A percentile compares a stretch with the other conserved stretches of the same genome.
phyloP scores from a whole-genome alignment of 139 green algal genomes.

The Chlamydomonas eustigma region DNA sequence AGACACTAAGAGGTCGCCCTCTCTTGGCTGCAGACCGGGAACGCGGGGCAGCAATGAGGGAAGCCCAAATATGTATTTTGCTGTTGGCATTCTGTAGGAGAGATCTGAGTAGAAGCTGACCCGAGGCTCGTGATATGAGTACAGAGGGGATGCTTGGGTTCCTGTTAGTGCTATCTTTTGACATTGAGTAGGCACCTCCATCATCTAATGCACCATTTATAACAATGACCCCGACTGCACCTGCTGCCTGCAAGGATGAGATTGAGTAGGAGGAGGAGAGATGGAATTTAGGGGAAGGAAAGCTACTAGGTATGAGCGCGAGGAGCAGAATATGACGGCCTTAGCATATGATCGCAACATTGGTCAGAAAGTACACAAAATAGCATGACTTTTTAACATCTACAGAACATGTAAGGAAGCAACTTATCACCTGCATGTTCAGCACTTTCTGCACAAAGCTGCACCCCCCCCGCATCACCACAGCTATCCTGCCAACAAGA shows the following conservation, averaged over 20 bases:
- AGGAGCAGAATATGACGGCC: too few species aligned
- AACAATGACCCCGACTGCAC: conserved; percentile 40
- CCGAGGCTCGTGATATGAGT: conserved; percentile 10
- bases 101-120: conserved; percentile 5
- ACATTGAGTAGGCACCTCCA: conserved; percentile 30
- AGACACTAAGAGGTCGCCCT: background rate
- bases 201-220: conserved; percentile 29
- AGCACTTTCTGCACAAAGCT: conserved; percentile 56
- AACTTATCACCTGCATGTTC: conserved; percentile 11
- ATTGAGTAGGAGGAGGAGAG: background rate
- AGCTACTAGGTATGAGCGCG: too few species aligned
- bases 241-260: conserved; percentile 14
- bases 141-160: conserved; percentile 26
- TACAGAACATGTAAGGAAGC: background rate
- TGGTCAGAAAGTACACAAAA: background rate
- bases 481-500: conserved; percentile 33
- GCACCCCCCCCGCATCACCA: conserved; percentile 55
- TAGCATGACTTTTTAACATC: background rate
- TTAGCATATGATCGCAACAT: too few species aligned
- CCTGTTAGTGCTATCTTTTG: conserved; percentile 10
- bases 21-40: background rate
- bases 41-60: too few species aligned
- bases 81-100: background rate
- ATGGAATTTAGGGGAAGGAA: background rate
- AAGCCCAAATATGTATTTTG: too few species aligned